phyloP scores from a whole-genome alignment of 352 stramenopile genomes.

The Paralagenidium karlingii region DNA sequence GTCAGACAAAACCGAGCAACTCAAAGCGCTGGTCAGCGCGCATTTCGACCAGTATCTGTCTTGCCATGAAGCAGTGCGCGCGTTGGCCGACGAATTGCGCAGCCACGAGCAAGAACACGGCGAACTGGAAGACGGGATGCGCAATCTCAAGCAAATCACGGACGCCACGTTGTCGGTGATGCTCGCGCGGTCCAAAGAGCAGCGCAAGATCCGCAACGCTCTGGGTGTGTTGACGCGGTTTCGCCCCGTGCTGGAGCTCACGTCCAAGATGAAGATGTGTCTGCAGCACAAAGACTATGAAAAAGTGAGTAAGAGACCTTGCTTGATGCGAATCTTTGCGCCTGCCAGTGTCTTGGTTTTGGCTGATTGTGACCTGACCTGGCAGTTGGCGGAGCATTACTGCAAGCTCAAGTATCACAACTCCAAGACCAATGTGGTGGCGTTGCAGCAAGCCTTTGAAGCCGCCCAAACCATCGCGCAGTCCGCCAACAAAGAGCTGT shows the following conservation, averaged over 20 bases:
- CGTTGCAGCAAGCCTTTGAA: conserved; percentile 37
- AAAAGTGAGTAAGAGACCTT: conserved; percentile 9
- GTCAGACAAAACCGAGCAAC: conserved; percentile 73
- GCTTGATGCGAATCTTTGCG: background rate
- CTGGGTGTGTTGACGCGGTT: conserved; percentile 52
- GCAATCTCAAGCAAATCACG: conserved; percentile 36
- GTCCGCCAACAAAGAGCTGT: conserved; percentile 39
- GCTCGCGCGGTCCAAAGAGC: conserved; percentile 58
- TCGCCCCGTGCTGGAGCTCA: conserved; percentile 59
- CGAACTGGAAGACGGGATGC: conserved; percentile 31
- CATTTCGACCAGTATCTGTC: conserved; percentile 79
- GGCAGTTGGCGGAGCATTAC: conserved; percentile 51
- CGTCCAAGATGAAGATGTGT: conserved; percentile 60
- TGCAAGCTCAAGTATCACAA: conserved; percentile 51
- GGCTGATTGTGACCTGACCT: background rate
- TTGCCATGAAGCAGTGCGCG: conserved; percentile 63
- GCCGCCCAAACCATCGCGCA: conserved; percentile 47
- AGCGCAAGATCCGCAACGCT: conserved; percentile 63
- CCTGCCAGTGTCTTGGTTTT: background rate
- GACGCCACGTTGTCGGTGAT: conserved; percentile 65
- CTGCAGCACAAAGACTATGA: conserved; percentile 51
- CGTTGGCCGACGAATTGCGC: conserved; percentile 44
- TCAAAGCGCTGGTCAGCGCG: conserved; percentile 65
- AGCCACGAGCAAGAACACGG: conserved; percentile 47
- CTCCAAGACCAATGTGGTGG: conserved; percentile 40